Conservation (phyloP, 2,329 filamentous ascomycete species). For the Epichloe brachyelytri region DNA sequence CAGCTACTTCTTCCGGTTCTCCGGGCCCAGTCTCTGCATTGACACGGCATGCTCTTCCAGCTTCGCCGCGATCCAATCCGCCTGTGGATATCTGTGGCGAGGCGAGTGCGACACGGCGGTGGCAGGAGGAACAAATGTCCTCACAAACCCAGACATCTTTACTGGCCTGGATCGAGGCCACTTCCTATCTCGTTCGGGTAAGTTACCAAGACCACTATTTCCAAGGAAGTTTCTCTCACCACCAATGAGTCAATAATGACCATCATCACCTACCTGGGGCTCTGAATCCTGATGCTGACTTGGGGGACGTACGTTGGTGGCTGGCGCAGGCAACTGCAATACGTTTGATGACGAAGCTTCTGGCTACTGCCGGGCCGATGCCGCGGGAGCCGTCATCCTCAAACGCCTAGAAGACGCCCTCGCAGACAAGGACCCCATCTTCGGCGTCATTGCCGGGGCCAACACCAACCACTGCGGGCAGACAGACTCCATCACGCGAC, state of each 20-base stretch:
- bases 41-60: slow-evolving; percentile 70
- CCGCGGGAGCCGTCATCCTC: slow-evolving; percentile 59
- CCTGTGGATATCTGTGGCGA: slow-evolving; percentile 5
- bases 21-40: slow-evolving; percentile 57
- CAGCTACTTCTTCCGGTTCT: slow-evolving; percentile 65
- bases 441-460: slow-evolving; percentile 63
- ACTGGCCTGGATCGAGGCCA: neutral
- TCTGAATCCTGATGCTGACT: no score
- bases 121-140: slow-evolving; percentile 7
- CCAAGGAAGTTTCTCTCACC: no score
- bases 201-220: no score
- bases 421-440: slow-evolving; percentile 60
- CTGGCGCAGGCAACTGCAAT: neutral
- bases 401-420: slow-evolving; percentile 71
- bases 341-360: slow-evolving; percentile 37
- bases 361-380: slow-evolving; percentile 72
- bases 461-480: slow-evolving; percentile 74
- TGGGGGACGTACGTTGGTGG: no score
- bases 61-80: slow-evolving; percentile 42
- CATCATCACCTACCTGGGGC: no score
- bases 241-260: no score
- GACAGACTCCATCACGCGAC: slow-evolving; percentile 72
- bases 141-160: slow-evolving; percentile 4
- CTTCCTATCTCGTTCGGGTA: no score
- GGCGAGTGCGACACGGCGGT: slow-evolving; percentile 5